A percentile compares a stretch with the other conserved stretches of the same genome.
These are phyloP conservation scores for Suillus clintonianus DNA, from an alignment of 768 basidiomycete genomes.

Conservation along the genomic window DNA sequence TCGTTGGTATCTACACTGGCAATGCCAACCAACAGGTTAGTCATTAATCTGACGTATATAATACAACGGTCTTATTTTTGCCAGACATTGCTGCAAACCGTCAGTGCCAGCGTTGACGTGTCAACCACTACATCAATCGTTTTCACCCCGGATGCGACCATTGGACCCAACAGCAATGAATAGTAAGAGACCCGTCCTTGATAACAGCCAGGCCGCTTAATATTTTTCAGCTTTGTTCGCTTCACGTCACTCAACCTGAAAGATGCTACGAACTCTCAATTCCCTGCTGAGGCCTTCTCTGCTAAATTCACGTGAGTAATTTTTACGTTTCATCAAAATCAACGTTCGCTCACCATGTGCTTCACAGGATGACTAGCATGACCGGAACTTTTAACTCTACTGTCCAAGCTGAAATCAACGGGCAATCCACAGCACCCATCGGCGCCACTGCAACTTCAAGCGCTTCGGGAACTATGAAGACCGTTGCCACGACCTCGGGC, in stretches of 20 bases:
- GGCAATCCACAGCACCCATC: slow-evolving; percentile 58
- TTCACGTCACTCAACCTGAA: slow-evolving; percentile 59
- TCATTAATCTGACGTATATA: background rate
- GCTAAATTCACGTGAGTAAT: slow-evolving; percentile 69
- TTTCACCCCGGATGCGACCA: slow-evolving; percentile 52
- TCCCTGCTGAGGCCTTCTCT: slow-evolving; percentile 72
- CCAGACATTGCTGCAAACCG: slow-evolving; percentile 58
- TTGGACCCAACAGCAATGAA: slow-evolving; percentile 54
- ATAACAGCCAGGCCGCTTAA: background rate
- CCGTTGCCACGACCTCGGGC: background rate
- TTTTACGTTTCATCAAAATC: background rate
- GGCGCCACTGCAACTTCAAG: slow-evolving; percentile 38
- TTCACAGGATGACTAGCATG: slow-evolving; percentile 68
- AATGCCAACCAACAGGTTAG: slow-evolving; percentile 62
- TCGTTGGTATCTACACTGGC: slow-evolving; percentile 64
- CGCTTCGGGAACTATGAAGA: slow-evolving; percentile 13
- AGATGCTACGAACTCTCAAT: slow-evolving; percentile 53
- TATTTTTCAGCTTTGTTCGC: slow-evolving; percentile 69
- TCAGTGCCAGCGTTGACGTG: slow-evolving; percentile 53
- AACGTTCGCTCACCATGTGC: background rate
- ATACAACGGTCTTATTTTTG: slow-evolving; percentile 13
- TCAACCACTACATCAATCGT: slow-evolving; percentile 43
- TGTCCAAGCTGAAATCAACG: slow-evolving; percentile 59
- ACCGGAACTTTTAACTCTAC: slow-evolving; percentile 63
- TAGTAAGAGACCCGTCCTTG: slow-evolving; percentile 46